A percentile compares a stretch with the other conserved stretches of the same genome.
phyloP scores from a whole-genome alignment of 176 grass and related monocot genomes.

The Oryza punctata region DNA sequence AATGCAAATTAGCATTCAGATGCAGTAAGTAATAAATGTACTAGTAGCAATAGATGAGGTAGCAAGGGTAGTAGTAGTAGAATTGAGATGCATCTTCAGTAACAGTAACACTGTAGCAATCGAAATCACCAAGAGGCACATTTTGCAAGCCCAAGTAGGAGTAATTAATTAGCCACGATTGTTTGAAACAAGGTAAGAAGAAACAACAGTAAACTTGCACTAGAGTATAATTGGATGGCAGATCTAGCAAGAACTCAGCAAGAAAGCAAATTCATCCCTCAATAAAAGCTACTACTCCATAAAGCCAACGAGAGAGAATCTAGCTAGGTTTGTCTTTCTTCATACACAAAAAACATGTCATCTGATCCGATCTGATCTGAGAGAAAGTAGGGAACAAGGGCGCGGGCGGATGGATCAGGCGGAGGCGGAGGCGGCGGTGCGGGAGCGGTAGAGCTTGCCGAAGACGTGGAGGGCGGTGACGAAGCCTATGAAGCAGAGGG shows the following conservation, averaged over 20 bases:
- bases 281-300: background rate
- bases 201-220: conserved; percentile 20
- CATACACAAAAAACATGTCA: too few species aligned
- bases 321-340: background rate
- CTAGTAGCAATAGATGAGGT: background rate
- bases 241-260: conserved; percentile 23
- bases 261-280: background rate
- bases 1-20: background rate
- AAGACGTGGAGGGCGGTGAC: conserved; percentile 83
- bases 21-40: background rate
- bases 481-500: conserved; percentile 68
- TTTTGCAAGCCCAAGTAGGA: background rate
- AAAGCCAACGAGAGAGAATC: background rate
- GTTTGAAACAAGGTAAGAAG: background rate
- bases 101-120: background rate
- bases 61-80: background rate
- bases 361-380: background rate
- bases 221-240: background rate
- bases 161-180: conserved; percentile 30
- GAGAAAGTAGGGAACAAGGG: too few species aligned
- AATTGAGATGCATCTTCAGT: background rate
- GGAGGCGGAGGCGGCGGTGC: conserved; percentile 46
- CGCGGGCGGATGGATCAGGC: conserved; percentile 27
- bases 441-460: conserved; percentile 80
- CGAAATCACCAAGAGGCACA: background rate